Evolutionary conservation across 2,329 filamentous ascomycete genomes (phyloP).

Genomic region (Fusarium nelsonii): DNA sequence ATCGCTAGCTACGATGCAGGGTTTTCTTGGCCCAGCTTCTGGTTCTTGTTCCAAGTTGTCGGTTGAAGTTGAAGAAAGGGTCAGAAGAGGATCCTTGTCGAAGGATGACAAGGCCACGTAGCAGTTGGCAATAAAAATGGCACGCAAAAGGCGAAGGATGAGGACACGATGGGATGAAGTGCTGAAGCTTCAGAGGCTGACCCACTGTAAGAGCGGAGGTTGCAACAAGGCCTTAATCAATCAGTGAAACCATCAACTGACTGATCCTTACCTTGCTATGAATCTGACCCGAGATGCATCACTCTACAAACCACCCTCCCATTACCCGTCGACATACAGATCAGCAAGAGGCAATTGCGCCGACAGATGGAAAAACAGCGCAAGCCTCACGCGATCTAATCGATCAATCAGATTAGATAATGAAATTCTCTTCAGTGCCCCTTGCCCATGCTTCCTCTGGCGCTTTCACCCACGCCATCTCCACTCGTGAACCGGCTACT

Average conservation of each 20-base stretch:
- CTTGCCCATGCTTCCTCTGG: conserved; percentile 1
- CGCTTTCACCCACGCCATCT: conserved; percentile 10
- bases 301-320: conserved; percentile 3
- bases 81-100: conserved; percentile 24
- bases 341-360: background rate
- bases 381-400: conserved; percentile 33
- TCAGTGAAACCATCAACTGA: background rate
- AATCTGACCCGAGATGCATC: background rate
- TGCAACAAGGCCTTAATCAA: conserved; percentile 10
- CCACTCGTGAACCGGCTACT: conserved; percentile 23
- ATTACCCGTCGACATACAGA: background rate
- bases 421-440: conserved; percentile 11
- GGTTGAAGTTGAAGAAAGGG: background rate
- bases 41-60: conserved; percentile 15
- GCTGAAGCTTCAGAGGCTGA: background rate
- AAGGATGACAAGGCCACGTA: conserved; percentile 3
- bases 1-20: conserved; percentile 24
- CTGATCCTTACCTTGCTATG: background rate
- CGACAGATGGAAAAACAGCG: background rate
- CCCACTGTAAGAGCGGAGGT: conserved; percentile 31
- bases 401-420: conserved; percentile 47
- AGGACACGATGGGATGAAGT: background rate
- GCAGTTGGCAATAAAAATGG: background rate
- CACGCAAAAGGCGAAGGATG: conserved; percentile 1
- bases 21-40: background rate